Evolutionary conservation across 495 filamentous ascomycete species (phyloP).

Genomic region (Podospora pseudopauciseta): DNA sequence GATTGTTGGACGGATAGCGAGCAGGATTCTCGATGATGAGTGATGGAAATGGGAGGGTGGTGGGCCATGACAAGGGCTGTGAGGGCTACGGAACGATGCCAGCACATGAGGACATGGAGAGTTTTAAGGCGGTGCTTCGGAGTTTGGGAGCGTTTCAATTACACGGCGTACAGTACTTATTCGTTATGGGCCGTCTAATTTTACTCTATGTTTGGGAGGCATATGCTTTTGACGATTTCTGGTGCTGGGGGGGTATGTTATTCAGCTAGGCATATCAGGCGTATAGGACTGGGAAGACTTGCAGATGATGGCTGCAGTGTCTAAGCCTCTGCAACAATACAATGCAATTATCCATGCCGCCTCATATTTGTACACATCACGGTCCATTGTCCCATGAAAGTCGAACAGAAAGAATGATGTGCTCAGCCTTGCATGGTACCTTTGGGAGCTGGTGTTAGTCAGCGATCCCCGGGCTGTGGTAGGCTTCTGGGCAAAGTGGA

Average conservation of each 20-base stretch:
- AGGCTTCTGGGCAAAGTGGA: conserved; percentile 15
- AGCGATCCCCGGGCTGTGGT: conserved; percentile 2
- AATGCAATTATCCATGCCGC: background rate
- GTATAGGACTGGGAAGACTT: background rate
- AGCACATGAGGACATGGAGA: background rate
- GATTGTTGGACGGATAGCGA: conserved; percentile 78
- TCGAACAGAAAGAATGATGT: background rate
- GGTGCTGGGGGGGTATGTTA: background rate
- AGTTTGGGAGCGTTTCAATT: background rate
- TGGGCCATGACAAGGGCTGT: background rate
- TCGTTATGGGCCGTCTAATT: background rate
- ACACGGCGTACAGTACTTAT: background rate
- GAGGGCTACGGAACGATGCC: background rate
- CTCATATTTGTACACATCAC: background rate
- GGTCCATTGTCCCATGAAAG: background rate
- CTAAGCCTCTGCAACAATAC: background rate
- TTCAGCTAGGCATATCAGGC: background rate
- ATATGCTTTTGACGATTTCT: background rate
- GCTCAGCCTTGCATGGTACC: background rate
- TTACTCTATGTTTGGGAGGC: background rate
- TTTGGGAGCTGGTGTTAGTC: conserved; percentile 12
- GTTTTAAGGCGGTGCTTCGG: background rate
- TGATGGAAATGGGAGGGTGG: conserved; percentile 32
- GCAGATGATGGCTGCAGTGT: background rate
- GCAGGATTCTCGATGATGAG: conserved; percentile 89